A percentile compares a stretch with the other conserved stretches of the same genome.
Conservation (phyloP, 306 rosid genomes). For the Inga oerstediana region DNA sequence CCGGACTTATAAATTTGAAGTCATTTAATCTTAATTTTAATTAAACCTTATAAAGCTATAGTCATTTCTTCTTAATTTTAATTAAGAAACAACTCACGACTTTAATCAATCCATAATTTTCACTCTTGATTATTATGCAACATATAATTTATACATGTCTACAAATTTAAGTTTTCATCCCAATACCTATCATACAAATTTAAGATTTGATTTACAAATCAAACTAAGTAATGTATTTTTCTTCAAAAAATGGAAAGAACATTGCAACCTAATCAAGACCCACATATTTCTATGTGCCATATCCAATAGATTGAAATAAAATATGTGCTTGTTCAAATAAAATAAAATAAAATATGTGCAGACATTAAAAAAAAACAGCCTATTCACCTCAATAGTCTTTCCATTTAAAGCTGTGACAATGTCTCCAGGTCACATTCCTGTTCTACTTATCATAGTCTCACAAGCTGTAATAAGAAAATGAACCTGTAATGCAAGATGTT, state of each 20-base stretch:
- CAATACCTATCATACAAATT: background rate
- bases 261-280: background rate
- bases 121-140: too few species aligned
- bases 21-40: too few species aligned
- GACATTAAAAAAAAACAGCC: background rate
- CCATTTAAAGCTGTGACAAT: constrained; percentile 95
- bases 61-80: too few species aligned
- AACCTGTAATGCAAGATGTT: constrained; percentile 51
- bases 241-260: background rate
- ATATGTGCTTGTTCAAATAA: too few species aligned
- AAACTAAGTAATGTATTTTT: too few species aligned
- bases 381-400: constrained; percentile 87
- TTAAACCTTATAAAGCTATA: too few species aligned
- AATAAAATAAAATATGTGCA: background rate
- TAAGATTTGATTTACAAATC: background rate
- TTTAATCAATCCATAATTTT: too few species aligned
- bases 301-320: background rate
- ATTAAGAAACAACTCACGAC: too few species aligned
- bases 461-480: constrained; percentile 95
- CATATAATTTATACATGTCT: too few species aligned
- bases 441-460: constrained; percentile 98
- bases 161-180: background rate
- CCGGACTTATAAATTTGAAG: too few species aligned
- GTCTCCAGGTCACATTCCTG: constrained; percentile 97
- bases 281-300: constrained; percentile 7